phyloP scores from a whole-genome alignment of 441 rosid genomes.

The Corymbia citriodora region DNA sequence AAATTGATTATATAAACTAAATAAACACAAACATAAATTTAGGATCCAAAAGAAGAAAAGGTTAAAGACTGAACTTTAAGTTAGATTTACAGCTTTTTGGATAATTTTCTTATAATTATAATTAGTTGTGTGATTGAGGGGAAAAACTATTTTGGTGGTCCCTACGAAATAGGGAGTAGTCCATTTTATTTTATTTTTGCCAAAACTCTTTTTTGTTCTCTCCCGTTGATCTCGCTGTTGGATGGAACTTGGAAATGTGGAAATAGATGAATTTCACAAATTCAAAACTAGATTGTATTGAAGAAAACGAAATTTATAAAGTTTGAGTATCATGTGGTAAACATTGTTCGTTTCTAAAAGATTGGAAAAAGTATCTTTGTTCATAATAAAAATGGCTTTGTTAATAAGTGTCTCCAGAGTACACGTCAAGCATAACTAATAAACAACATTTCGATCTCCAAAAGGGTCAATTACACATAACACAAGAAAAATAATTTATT shows the following conservation, averaged over 20 bases:
- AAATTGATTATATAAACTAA: fast-evolving
- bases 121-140: neutral
- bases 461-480: fast-evolving
- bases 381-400: neutral
- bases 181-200: neutral
- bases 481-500: too few relatives aligned
- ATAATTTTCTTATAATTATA: neutral
- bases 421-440: neutral
- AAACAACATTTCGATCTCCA: neutral
- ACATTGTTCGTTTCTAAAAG: neutral
- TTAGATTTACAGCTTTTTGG: fast-evolving
- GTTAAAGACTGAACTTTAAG: too few relatives aligned
- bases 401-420: neutral
- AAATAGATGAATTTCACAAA: neutral
- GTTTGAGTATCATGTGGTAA: neutral
- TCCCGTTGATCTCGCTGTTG: neutral
- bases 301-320: neutral
- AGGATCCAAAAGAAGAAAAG: too few relatives aligned
- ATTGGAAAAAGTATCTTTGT: neutral
- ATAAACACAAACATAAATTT: too few relatives aligned
- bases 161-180: neutral
- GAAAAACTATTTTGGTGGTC: neutral
- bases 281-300: neutral
- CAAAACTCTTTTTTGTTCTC: neutral
- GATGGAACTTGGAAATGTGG: neutral